These are phyloP conservation scores for Pseudocercospora macadamiae DNA, from an alignment of 2,329 filamentous ascomycete species.

Conservation along the genomic window DNA sequence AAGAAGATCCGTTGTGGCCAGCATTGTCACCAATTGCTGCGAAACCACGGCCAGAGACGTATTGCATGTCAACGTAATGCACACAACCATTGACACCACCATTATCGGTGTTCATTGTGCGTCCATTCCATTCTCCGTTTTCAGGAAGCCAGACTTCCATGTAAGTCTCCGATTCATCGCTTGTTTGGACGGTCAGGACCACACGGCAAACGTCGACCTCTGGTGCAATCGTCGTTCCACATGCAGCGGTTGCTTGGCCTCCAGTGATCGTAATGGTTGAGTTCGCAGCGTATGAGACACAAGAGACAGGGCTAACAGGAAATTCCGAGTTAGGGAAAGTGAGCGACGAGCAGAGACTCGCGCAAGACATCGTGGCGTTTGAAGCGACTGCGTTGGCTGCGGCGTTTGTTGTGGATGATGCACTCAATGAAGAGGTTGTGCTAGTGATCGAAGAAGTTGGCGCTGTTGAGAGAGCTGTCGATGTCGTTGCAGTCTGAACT, in stretches of 20 bases:
- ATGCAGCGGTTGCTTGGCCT: constrained; percentile 29
- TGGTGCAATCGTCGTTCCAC: constrained; percentile 31
- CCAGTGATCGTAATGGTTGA: constrained; percentile 31
- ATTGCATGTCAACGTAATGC: constrained; percentile 38
- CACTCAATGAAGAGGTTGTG: constrained; percentile 5
- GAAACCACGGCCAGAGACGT: constrained; percentile 37
- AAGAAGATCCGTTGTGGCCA: constrained; percentile 38
- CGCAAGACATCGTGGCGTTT: constrained; percentile 22
- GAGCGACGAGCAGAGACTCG: constrained; percentile 28
- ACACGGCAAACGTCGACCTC: constrained; percentile 46
- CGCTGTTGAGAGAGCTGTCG: background rate
- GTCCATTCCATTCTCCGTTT: constrained; percentile 38
- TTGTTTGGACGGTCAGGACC: constrained; percentile 45
- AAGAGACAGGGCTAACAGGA: constrained; percentile 28
- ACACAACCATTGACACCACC: constrained; percentile 41
- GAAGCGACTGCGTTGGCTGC: constrained; percentile 7
- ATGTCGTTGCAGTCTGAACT: background rate
- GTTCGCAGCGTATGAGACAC: constrained; percentile 29
- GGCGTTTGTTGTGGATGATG: constrained; percentile 6
- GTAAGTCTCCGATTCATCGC: constrained; percentile 43
- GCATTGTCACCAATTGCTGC: constrained; percentile 40
- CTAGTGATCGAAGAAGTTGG: background rate
- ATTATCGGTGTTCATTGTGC: constrained; percentile 41
- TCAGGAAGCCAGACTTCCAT: constrained; percentile 53
- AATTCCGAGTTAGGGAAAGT: constrained; percentile 26